Conservation (phyloP, 208 protist species). For the Crithidia expoeki region DNA sequence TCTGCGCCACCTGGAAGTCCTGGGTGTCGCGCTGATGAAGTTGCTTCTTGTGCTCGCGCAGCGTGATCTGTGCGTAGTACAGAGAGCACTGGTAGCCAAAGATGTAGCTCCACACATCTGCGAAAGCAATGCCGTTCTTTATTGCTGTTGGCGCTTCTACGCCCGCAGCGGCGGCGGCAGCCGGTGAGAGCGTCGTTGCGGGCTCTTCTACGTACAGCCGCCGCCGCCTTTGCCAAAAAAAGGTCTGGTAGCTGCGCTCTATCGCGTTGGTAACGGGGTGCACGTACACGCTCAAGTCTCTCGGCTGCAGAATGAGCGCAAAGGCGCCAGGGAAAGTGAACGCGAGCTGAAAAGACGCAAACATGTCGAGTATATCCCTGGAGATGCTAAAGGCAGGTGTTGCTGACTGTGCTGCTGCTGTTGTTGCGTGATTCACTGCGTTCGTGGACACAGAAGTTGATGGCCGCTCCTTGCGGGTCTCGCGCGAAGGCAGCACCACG, state of each 20-base stretch:
- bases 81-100: constrained; percentile 88
- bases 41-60: constrained; percentile 67
- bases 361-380: constrained; percentile 60
- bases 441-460: neutral
- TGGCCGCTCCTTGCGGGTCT: neutral
- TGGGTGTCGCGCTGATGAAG: constrained; percentile 61
- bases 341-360: constrained; percentile 72
- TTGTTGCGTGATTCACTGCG: neutral
- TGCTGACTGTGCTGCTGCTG: neutral
- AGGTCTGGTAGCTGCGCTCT: constrained; percentile 48
- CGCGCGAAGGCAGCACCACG: constrained; percentile 41
- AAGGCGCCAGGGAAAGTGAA: constrained; percentile 67
- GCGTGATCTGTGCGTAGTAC: constrained; percentile 68
- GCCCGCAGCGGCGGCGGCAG: neutral
- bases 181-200: too few relatives aligned
- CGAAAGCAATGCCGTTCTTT: constrained; percentile 16
- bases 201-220: constrained; percentile 29
- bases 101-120: constrained; percentile 76
- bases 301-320: constrained; percentile 62
- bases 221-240: constrained; percentile 79
- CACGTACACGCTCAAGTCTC: constrained; percentile 52
- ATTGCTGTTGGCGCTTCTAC: neutral
- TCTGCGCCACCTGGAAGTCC: constrained; percentile 40
- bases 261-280: constrained; percentile 22
- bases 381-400: constrained; percentile 4